Evolutionary conservation across 192 early-diverging fungal genomes (phyloP).

Genomic region (Podila epigama): DNA sequence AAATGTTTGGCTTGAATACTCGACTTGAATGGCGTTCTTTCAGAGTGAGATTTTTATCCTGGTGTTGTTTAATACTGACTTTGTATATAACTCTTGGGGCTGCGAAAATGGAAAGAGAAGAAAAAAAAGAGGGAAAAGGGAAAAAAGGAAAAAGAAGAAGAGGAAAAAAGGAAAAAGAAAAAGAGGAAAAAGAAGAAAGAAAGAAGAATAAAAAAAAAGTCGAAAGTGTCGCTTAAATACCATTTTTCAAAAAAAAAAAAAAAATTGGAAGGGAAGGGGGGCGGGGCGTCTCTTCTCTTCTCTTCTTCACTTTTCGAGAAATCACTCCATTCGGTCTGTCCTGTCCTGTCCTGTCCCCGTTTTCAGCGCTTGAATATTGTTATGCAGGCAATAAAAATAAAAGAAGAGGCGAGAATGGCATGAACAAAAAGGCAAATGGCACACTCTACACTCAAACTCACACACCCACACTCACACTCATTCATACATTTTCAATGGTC

Average conservation of each 20-base stretch:
- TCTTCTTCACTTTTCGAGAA: conserved; percentile 1
- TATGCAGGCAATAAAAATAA: neutral
- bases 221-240: conserved; percentile 12
- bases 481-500: no score
- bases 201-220: conserved; percentile 8
- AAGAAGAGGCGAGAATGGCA: no score
- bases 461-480: neutral
- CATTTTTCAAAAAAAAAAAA: neutral
- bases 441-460: no score
- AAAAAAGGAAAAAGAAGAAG: conserved; percentile 28
- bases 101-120: conserved; percentile 1
- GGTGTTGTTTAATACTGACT: no score
- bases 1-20: neutral
- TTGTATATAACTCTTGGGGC: no score
- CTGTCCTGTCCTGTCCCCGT: neutral
- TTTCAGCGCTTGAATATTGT: neutral
- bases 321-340: neutral
- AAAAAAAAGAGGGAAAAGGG: conserved; percentile 8
- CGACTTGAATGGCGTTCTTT: neutral
- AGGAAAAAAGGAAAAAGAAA: conserved; percentile 8
- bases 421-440: no score
- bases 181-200: conserved; percentile 18
- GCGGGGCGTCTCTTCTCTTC: neutral
- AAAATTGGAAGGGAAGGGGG: neutral
- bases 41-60: neutral